Evolutionary conservation across 306 rosid species (phyloP), one percentile per base, ranked within the genome.

Genomic region (Senna siamea): DNA sequence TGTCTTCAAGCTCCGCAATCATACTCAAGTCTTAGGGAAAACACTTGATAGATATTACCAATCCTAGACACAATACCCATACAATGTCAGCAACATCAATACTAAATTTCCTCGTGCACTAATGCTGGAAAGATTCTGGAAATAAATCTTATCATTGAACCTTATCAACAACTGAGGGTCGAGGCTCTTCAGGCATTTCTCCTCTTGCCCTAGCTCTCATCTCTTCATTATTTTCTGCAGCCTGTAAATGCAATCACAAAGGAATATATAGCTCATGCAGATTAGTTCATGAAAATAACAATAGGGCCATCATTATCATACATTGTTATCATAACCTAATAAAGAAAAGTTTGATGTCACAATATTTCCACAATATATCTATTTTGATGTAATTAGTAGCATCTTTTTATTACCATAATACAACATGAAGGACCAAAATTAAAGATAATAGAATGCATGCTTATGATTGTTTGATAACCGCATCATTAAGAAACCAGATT

Each of bases 161-260:
- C 97, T 85, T 93, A 84, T 93, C 98, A 18, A 74, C 20, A 75
- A 73, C 70, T 0, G 91, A 89, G 69, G 73, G 69, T 8, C 78
- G 85, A 69, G 80, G 80, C 78, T 80, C 90, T 62, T 78, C 90
- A 71, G 83, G 84, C 63, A 81, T 50, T 37, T 91, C 94, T 80
- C 96, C 88, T 81, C 96, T 86, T 72, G 87, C 78, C 89, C 87
- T 91, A 62, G 82, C 87, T 83, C 40, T 86, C 91, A 85, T 84
- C 74, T 85, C 96, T 77, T 83, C 98, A 81, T 88, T 93, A 78
- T 85, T 82, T 84, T 93, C 98, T 2, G 79, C 55, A 69, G 86
- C 89, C 98, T 91, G 84, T 37, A 59, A 73, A 28, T 63, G 38
- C 40, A 62, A 79, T 54, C 66, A 75, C 64, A 81, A 53, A 70